These are phyloP conservation scores for Monosporascus sp. DNA, from an alignment of 2,329 filamentous ascomycete genomes.

Conservation along the genomic window DNA sequence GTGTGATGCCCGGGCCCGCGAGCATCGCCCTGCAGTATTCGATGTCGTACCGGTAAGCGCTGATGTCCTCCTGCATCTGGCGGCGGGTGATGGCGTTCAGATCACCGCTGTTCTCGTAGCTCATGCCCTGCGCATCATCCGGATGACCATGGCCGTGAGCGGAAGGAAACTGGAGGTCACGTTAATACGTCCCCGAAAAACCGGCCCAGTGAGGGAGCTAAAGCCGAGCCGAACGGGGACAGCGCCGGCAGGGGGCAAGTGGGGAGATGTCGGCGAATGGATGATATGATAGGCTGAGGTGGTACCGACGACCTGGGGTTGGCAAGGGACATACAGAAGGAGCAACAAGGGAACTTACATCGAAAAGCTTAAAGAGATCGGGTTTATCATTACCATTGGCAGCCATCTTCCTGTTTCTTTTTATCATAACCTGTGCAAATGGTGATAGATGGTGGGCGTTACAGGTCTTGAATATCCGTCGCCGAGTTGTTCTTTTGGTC, in stretches of 20 bases:
- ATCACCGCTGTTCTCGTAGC: slow-evolving; percentile 22
- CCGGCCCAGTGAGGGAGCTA: background rate
- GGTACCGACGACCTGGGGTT: background rate
- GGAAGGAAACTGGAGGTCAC: background rate
- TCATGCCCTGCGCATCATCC: slow-evolving; percentile 12
- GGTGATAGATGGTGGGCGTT: background rate
- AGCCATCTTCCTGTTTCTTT: background rate
- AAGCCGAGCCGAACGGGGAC: background rate
- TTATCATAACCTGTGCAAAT: background rate
- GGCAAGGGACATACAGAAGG: background rate
- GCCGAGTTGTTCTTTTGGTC: too few species aligned
- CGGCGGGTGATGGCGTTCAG: slow-evolving; percentile 26
- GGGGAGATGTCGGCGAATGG: background rate
- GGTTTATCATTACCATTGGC: background rate
- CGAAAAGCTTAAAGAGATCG: background rate
- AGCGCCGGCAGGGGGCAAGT: background rate
- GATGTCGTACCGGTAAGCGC: slow-evolving; percentile 37
- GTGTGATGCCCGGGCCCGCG: slow-evolving; percentile 28
- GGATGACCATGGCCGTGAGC: slow-evolving; percentile 3
- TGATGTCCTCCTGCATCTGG: slow-evolving; percentile 39
- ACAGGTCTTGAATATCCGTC: too few species aligned
- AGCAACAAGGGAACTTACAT: background rate
- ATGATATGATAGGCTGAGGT: background rate
- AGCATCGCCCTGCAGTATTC: slow-evolving; percentile 37
- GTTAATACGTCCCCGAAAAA: background rate